Base-by-base conservation (phyloP, 2,329 filamentous ascomycete genomes). In the Parasarocladium wereldwijsianum region DNA sequence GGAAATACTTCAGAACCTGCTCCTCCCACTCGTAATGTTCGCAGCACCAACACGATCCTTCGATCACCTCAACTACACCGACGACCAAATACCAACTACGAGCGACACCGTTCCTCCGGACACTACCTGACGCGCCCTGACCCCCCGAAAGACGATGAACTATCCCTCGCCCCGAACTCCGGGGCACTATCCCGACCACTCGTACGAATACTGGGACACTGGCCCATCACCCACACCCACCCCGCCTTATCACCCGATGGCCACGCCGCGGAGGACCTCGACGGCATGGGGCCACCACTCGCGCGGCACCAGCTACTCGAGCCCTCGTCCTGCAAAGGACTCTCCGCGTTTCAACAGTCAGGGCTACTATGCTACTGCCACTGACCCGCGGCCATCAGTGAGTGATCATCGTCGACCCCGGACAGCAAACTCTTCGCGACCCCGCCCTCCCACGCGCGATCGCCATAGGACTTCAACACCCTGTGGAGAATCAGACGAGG, bases 401-500 rank as follows among this genome's bases (percentile, higher is more conserved):
- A 73, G 68, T 73, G 52, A 54, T 44, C 64, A 64, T 54, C 46
- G 54, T 53, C 62, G 57, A 51, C 62, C 55, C 47, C 53, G 52
- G 43, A 47, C 41, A 41, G 44, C 46, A 39, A 40, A 42, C 37
- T 37, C 38, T 29, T 38, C 24, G 6, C n/a, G n/a, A n/a, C n/a
- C n/a, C n/a, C n/a, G n/a, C n/a, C n/a, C n/a, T n/a, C 23, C 48
- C 45, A 57, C 54, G 56, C 62, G 57, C 53, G 63, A 69, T 50
- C 64, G 66, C 45, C 65, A 64, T 47, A 66, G 64, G 60, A 51
- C 65, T 60, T 63, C 66, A 48, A 62, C 63, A 42, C 58, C 58
- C 38, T 60, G 65, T 62, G 67, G 66, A 60, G 68, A 71, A 54
- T 72, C 68, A 56, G 68, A 73, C 63, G 67, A 71, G 62, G 68